Evolutionary conservation across 768 basidiomycete genomes (phyloP).

Genomic region (Tulasnella sp.): DNA sequence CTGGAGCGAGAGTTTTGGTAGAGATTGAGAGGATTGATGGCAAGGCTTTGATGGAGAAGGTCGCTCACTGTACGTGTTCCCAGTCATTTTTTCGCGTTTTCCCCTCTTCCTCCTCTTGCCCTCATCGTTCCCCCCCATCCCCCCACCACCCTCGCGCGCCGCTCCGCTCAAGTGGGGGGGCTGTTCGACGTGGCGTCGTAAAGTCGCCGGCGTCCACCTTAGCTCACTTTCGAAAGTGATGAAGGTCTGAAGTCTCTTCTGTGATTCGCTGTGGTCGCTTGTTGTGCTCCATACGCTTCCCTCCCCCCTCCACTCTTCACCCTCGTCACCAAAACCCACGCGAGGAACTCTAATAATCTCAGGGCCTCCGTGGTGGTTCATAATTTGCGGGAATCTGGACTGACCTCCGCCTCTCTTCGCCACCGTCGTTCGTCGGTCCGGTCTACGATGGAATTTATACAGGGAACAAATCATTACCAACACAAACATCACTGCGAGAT

Average conservation of each 20-base stretch:
- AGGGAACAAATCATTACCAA: background rate
- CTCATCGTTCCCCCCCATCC: background rate
- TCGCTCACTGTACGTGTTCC: background rate
- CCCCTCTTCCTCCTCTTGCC: background rate
- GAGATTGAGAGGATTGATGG: background rate
- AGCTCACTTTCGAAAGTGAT: background rate
- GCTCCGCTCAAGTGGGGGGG: background rate
- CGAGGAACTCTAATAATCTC: background rate
- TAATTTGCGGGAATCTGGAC: background rate
- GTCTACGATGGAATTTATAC: background rate
- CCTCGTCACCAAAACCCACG: background rate
- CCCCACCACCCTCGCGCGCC: background rate
- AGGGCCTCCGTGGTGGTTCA: background rate
- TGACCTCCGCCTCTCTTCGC: background rate
- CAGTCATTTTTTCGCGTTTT: background rate
- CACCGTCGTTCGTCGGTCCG: background rate
- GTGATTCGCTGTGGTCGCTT: background rate
- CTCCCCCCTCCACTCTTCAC: background rate
- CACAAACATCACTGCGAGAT: background rate
- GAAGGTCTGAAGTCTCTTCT: background rate
- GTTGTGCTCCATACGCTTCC: background rate
- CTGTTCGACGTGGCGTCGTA: background rate
- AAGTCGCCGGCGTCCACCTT: background rate
- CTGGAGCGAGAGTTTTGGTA: background rate
- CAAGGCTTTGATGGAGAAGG: background rate